These are phyloP conservation scores for Glarea lozoyensis DNA, from an alignment of 495 filamentous ascomycete genomes.

Conservation along the genomic window DNA sequence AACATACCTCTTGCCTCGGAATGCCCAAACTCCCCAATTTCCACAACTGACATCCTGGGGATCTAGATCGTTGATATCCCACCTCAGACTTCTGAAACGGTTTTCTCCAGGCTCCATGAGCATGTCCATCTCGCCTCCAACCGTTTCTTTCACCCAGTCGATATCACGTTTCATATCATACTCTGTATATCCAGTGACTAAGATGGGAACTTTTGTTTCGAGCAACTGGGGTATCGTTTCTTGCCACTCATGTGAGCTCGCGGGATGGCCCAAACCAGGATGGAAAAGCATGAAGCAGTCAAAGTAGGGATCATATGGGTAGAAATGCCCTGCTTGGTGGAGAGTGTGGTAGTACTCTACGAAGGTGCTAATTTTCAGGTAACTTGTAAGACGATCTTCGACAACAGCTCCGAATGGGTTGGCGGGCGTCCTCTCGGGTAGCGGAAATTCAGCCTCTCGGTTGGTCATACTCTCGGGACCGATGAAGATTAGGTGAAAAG, in stretches of 20 bases:
- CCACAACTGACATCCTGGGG: conserved; percentile 90
- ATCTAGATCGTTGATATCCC: conserved; percentile 95
- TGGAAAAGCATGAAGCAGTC: conserved; percentile 96
- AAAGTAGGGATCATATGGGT: conserved; percentile 95
- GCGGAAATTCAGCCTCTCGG: conserved; percentile 79
- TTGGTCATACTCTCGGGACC: conserved; percentile 92
- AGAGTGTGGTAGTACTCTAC: conserved; percentile 98
- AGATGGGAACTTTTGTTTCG: conserved; percentile 88
- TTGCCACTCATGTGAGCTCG: conserved; percentile 85
- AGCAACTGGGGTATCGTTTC: conserved; percentile 81
- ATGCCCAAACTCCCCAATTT: conserved; percentile 95
- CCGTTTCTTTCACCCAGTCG: conserved; percentile 76
- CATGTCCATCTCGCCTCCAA: conserved; percentile 82
- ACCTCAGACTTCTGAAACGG: conserved; percentile 83
- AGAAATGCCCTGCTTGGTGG: conserved; percentile 79
- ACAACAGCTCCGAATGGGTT: conserved; percentile 93
- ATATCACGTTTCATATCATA: conserved; percentile 89
- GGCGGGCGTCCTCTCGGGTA: conserved; percentile 68
- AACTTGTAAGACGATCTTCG: conserved; percentile 74
- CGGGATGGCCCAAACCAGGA: conserved; percentile 89
- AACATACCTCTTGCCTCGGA: conserved; percentile 90
- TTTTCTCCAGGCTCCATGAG: conserved; percentile 91
- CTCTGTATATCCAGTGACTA: conserved; percentile 92
- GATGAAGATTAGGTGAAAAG: conserved; percentile 85
- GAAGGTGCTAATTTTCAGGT: conserved; percentile 92